Evolutionary conservation across 345 rosid species (phyloP), one percentile per base, ranked within the genome.

Genomic region (Euphorbia peplus): DNA sequence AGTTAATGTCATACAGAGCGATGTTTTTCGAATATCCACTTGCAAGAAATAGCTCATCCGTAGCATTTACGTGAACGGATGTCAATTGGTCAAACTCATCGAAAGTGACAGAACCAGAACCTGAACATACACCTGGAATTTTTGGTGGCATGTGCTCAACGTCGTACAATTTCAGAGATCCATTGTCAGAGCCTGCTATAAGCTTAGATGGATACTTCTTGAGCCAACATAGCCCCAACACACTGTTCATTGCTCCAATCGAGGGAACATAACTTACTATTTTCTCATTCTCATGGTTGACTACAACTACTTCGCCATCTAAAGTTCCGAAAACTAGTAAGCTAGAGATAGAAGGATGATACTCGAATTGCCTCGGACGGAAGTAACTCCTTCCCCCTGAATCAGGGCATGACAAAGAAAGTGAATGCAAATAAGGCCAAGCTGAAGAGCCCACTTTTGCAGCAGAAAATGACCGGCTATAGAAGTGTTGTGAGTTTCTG

Each of bases 141-240:
- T 79, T 58, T 24, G 86, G 62, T 46, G 87, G 76, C 44, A 81
- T 73, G 74, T 80, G 79, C 71, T 84, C 83, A 70, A 88, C 80
- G 70, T 93, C 90, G 58, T 85, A 91, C 47, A 93, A 67, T 81
- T 83, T 89, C 73, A 93, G 48, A n/a, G 96, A 86, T 41, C 98
- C 98, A 65, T 89, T 86, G 75, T 87, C 98, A 59, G 98, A 93
- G 67, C 98, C 98, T 48, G 98, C 95, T 76, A 93, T 85, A 72
- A 91, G 88, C 98, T 85, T 88, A 46, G 88, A 84, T 60, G 97
- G 97, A 83, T 76, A 70, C 50, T 72, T 84, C 80, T 83, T 93
- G 79, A 93, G 96, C 98, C 98, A 93, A 76, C 95, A 93, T 73
- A 93, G 96, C 48, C 98, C 98, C 84, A 91, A 79, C 59, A 93